Evolutionary conservation across 163 green algal species (phyloP), one percentile per base, ranked within the genome.

Genomic region (Scenedesmus sp.): DNA sequence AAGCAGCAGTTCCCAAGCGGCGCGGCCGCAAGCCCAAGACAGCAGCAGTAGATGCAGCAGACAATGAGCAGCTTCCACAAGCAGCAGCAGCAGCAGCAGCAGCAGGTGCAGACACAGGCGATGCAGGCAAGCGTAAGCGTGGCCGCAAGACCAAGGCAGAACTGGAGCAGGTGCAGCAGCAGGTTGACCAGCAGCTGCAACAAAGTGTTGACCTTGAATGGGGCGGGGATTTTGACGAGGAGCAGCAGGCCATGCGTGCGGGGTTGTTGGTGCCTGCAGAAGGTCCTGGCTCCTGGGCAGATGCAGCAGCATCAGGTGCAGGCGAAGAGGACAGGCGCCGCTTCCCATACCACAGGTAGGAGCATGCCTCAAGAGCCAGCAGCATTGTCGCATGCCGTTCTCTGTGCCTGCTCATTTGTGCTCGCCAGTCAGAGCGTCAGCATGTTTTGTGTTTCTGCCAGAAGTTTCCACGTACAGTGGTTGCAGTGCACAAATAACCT

Each of bases 321-420:
- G 85, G 85, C 12, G 85, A 90, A 40, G 85, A 85, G 15, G 85
- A 90, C 85, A 70, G 85, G 59, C 59, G 85, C 30, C 85, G 85
- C 46, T 90, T 90, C 37, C 72, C 85, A 1, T 90, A 85, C 30
- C 85, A 90, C 37, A 90, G 85, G 85, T 90, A 20, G 16, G 85
- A 4, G 30, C 15, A 30, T 22, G 53, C 18, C 15, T 56, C 13
- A 65, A 53, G 46, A 53, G 61, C 12, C 33, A 20, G n/a, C 22
- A n/a, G 2, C 70, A 80, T 12, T 80, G 70, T 40, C 12, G 61
- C 24, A 10, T 73, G 61, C 46, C 46, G 10, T 53, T 56, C 7
- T 53, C 46, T 10, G 46, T 53, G 10, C 46, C 46, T 53, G 46
- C 46, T 16, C 7, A 6, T 16, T 53, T 16, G 46, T 53, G 46